Conservation (phyloP, 768 basidiomycete genomes). For the Hygrophorus pudorinus region DNA sequence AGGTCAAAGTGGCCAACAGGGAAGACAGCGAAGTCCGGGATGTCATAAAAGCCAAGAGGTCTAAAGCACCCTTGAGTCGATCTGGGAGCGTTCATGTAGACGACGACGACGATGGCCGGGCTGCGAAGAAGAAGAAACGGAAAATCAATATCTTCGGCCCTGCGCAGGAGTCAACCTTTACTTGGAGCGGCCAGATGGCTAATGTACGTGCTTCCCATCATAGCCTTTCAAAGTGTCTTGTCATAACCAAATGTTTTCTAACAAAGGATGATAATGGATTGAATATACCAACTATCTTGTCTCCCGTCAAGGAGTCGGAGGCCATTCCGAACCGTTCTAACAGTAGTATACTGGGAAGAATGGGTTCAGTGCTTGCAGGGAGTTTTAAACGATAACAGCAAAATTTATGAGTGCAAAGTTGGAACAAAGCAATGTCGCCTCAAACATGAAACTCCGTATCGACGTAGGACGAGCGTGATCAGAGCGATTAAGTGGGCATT, state of each 20-base stretch:
- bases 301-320: constrained; percentile 53
- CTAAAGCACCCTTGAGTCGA: constrained; percentile 12
- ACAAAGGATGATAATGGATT: constrained; percentile 35
- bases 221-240: constrained; percentile 1
- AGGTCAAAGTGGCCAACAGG: constrained; percentile 1
- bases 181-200: constrained; percentile 14
- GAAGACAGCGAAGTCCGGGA: background rate
- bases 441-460: constrained; percentile 85
- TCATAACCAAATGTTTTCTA: background rate
- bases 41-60: constrained; percentile 8
- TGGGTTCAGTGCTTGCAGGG: constrained; percentile 1
- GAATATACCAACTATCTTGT: constrained; percentile 57
- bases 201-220: constrained; percentile 20
- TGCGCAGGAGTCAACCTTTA: constrained; percentile 28
- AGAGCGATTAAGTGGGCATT: constrained; percentile 79
- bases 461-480: constrained; percentile 55
- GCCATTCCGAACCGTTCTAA: constrained; percentile 38
- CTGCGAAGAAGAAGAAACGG: constrained; percentile 57
- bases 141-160: constrained; percentile 54
- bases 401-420: background rate
- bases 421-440: constrained; percentile 43
- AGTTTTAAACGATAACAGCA: background rate
- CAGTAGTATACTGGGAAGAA: constrained; percentile 18
- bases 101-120: constrained; percentile 17
- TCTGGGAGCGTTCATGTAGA: constrained; percentile 13